Conservation (phyloP, 2,329 filamentous ascomycete species). For the Fusarium coicis region DNA sequence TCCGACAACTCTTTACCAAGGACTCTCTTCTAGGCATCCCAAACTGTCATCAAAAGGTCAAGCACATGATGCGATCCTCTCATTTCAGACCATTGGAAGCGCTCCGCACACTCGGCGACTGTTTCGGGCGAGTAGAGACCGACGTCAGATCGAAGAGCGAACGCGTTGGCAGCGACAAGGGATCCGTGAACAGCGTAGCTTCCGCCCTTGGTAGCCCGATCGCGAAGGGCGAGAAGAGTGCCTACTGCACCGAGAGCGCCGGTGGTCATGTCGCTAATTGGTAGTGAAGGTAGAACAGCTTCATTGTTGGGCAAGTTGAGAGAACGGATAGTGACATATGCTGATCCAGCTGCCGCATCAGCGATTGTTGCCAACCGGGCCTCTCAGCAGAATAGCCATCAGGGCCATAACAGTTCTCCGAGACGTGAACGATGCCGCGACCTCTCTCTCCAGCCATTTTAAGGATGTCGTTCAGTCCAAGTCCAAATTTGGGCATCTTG, state of each 20-base stretch:
- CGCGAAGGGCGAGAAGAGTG: conserved; percentile 47
- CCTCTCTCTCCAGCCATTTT: conserved; percentile 52
- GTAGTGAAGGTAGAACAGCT: conserved; percentile 37
- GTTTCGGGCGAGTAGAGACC: conserved; percentile 7
- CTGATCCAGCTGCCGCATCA: conserved; percentile 50
- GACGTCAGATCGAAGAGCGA: conserved; percentile 1
- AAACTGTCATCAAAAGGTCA: conserved; percentile 16
- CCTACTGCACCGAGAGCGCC: conserved; percentile 48
- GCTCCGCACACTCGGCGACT: neutral
- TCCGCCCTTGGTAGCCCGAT: conserved; percentile 42
- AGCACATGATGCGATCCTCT: conserved; percentile 21
- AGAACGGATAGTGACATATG: conserved; percentile 9
- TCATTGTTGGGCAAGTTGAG: neutral
- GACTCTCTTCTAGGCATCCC: conserved; percentile 19
- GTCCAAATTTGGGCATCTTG: conserved; percentile 23
- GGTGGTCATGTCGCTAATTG: conserved; percentile 51
- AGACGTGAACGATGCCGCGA: conserved; percentile 71
- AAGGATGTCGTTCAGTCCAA: conserved; percentile 12
- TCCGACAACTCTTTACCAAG: neutral
- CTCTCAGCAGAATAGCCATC: conserved; percentile 66
- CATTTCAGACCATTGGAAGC: conserved; percentile 27
- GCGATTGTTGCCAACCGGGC: conserved; percentile 76
- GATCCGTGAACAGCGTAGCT: conserved; percentile 22
- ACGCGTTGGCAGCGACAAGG: conserved; percentile 2
- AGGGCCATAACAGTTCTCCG: conserved; percentile 73